phyloP scores from a whole-genome alignment of 1,284 basidiomycete species.

The Cutaneotrichosporon mucoides region DNA sequence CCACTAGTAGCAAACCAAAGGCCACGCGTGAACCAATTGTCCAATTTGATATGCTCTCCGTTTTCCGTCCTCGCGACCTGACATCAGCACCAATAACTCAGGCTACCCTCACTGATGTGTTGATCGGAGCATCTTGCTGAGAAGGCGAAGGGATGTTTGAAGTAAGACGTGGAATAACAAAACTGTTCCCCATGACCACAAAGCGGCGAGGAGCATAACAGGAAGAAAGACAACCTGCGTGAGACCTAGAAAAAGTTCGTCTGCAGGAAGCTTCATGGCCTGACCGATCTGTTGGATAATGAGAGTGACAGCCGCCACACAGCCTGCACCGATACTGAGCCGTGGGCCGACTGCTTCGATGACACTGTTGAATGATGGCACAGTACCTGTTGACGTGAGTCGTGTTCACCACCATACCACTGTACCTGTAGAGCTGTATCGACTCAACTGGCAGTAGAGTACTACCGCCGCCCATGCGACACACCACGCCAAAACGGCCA shows the following conservation, averaged over 20 bases:
- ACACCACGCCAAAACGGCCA: slow-evolving; percentile 64
- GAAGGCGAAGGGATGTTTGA: not conserved
- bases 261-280: not conserved
- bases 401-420: not conserved
- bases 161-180: not conserved
- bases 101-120: not conserved
- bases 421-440: not conserved
- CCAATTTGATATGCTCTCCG: not conserved
- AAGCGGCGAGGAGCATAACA: slow-evolving; percentile 53
- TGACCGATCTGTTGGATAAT: not conserved
- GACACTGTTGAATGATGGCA: not conserved
- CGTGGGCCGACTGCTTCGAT: not conserved
- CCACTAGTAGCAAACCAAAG: not conserved
- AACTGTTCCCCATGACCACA: slow-evolving; percentile 33
- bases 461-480: slow-evolving; percentile 61
- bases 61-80: not conserved
- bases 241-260: slow-evolving; percentile 6
- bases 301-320: not conserved
- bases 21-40: not conserved
- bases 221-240: slow-evolving; percentile 6
- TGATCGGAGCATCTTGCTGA: not conserved
- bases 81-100: not conserved
- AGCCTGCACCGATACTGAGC: not conserved
- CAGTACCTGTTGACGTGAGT: not conserved
- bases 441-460: slow-evolving; percentile 50